Conservation (phyloP, 345 rosid species). For the Hevea brasiliensis region DNA sequence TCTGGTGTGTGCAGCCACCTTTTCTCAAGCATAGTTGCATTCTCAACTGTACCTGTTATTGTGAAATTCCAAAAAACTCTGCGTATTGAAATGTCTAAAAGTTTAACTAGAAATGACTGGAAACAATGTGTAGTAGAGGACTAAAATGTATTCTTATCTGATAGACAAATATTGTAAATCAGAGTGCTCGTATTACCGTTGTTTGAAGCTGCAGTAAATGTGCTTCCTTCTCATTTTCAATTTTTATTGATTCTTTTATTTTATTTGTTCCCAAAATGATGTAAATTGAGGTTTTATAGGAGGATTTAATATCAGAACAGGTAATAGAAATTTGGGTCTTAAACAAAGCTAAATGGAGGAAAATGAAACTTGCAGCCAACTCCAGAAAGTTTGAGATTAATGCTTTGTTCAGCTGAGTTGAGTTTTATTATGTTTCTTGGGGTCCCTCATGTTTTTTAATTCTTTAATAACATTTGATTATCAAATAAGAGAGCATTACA, state of each 20-base stretch:
- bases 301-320: not conserved
- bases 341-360: not conserved
- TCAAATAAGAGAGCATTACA: not conserved
- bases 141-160: not conserved
- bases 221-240: not conserved
- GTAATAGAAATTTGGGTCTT: not conserved
- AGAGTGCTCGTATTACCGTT: too few species aligned
- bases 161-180: too few species aligned
- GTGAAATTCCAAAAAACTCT: not conserved
- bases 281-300: not conserved
- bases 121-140: too few species aligned
- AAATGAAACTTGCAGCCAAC: not conserved
- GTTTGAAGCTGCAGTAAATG: not conserved
- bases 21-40: not conserved
- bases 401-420: not conserved
- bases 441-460: not conserved
- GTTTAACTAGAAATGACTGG: too few species aligned
- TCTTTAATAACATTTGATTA: not conserved
- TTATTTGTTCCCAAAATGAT: not conserved
- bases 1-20: not conserved
- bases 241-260: too few species aligned
- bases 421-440: not conserved
- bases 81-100: too few species aligned
- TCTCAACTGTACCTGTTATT: not conserved
- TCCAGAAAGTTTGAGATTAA: not conserved